Conservation (phyloP, 78 protist species). For the Guillardia theta region DNA sequence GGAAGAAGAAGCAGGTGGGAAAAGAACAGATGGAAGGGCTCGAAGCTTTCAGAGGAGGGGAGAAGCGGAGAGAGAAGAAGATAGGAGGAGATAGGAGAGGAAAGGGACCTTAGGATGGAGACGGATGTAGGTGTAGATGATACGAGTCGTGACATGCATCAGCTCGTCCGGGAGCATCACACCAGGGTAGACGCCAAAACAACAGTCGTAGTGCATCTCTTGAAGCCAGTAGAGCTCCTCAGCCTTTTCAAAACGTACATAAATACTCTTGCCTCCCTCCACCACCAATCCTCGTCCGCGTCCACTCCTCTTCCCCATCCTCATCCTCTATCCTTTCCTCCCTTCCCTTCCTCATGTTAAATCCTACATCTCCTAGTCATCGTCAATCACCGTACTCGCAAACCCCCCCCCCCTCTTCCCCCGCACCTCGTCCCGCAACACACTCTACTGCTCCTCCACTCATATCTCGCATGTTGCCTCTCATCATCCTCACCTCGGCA, state of each 20-base stretch:
- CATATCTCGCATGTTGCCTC: too few species aligned
- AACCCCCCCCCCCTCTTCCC: too few species aligned
- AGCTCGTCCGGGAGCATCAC: neutral
- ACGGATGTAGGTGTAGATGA: neutral
- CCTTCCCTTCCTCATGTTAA: too few species aligned
- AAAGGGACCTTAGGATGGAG: neutral
- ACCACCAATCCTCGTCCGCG: neutral
- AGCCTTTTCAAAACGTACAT: too few species aligned
- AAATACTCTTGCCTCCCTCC: conserved; percentile 9
- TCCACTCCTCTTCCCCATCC: too few species aligned
- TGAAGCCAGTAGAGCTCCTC: neutral
- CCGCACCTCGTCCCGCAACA: too few species aligned
- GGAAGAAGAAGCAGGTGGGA: neutral
- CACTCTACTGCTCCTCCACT: too few species aligned
- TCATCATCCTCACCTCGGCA: too few species aligned
- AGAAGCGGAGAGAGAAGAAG: neutral
- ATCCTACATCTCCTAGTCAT: too few species aligned
- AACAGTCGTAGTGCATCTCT: neutral
- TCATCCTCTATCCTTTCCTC: too few species aligned
- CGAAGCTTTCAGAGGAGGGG: neutral
- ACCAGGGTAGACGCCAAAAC: neutral
- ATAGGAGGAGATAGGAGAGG: too few species aligned
- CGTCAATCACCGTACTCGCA: too few species aligned
- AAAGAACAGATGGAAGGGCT: neutral
- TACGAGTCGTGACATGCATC: neutral